Percentiles rank a stretch among this genome's conserved stretches.
phyloP scores from a whole-genome alignment of 768 basidiomycete genomes.

The Leccinum longicurvipes region DNA sequence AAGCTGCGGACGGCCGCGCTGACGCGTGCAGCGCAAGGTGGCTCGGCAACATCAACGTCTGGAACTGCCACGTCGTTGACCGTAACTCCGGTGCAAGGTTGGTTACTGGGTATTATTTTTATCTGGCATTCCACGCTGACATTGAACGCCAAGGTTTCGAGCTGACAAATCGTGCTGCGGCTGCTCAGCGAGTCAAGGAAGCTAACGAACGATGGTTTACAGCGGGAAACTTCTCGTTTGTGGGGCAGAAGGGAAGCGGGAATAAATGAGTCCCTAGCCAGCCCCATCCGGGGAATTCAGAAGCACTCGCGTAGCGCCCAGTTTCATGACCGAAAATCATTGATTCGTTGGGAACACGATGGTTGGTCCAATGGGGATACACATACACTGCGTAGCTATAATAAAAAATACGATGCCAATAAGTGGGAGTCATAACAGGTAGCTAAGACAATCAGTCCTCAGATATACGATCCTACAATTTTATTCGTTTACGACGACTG shows the following conservation, averaged over 20 bases:
- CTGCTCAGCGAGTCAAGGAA: conserved; percentile 84
- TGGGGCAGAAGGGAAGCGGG: conserved; percentile 51
- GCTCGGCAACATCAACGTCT: conserved; percentile 52
- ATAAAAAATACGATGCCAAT: conserved; percentile 19
- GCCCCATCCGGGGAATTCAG: background rate
- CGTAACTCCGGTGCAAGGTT: conserved; percentile 95
- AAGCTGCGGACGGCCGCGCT: conserved; percentile 86
- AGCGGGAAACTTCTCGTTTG: conserved; percentile 77
- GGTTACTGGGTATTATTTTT: conserved; percentile 12
- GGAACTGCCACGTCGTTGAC: conserved; percentile 90
- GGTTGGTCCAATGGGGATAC: conserved; percentile 8
- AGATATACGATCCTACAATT: background rate
- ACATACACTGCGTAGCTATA: conserved; percentile 16
- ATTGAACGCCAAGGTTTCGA: conserved; percentile 66
- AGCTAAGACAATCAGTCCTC: background rate
- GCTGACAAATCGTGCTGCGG: conserved; percentile 86
- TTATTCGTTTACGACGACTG: conserved; percentile 21
- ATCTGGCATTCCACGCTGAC: conserved; percentile 10
- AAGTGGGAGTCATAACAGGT: conserved; percentile 1
- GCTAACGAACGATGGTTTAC: conserved; percentile 98
- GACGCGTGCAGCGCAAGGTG: conserved; percentile 63
- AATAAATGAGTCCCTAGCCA: conserved; percentile 8
- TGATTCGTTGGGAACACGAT: conserved; percentile 5
- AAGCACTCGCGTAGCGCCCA: background rate
- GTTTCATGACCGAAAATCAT: background rate